These are phyloP conservation scores for Ramaria rubella DNA, from an alignment of 768 basidiomycete genomes.

Conservation along the genomic window DNA sequence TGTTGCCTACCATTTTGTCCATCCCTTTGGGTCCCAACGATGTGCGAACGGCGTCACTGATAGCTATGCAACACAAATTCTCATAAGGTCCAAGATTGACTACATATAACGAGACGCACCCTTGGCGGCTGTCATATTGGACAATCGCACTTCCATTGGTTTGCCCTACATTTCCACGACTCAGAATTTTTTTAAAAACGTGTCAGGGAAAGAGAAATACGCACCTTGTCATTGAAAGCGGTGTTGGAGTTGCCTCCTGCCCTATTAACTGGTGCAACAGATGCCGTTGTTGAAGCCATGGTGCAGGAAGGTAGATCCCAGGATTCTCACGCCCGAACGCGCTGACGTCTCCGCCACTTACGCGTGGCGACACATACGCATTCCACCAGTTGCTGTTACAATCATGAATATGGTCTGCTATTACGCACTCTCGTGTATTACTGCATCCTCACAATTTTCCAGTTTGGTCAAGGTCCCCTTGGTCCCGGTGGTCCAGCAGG, in stretches of 20 bases:
- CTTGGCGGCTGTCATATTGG: conserved; percentile 97
- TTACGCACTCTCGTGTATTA: background rate
- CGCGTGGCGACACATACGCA: background rate
- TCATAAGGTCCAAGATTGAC: background rate
- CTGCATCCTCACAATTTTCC: conserved; percentile 18
- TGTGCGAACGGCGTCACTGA: conserved; percentile 95
- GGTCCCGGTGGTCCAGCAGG: conserved; percentile 50
- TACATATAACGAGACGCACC: conserved; percentile 37
- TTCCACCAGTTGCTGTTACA: background rate
- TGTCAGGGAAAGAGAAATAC: conserved; percentile 2
- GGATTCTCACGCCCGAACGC: background rate
- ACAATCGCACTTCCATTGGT: conserved; percentile 95
- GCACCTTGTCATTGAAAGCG: conserved; percentile 82
- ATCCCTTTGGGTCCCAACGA: conserved; percentile 96
- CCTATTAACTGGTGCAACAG: conserved; percentile 22
- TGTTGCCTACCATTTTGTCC: conserved; percentile 88
- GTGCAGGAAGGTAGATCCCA: background rate
- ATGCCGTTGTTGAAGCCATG: conserved; percentile 27
- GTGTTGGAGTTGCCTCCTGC: conserved; percentile 53
- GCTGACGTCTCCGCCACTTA: conserved; percentile 9
- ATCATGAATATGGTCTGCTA: conserved; percentile 36
- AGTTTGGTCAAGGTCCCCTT: conserved; percentile 32
- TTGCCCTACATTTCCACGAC: conserved; percentile 66
- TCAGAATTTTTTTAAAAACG: conserved; percentile 1
- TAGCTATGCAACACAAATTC: conserved; percentile 46